A percentile compares a stretch with the other conserved stretches of the same genome.
phyloP scores from a whole-genome alignment of 805 yeast genomes.

The Schwanniomyces polymorphus region DNA sequence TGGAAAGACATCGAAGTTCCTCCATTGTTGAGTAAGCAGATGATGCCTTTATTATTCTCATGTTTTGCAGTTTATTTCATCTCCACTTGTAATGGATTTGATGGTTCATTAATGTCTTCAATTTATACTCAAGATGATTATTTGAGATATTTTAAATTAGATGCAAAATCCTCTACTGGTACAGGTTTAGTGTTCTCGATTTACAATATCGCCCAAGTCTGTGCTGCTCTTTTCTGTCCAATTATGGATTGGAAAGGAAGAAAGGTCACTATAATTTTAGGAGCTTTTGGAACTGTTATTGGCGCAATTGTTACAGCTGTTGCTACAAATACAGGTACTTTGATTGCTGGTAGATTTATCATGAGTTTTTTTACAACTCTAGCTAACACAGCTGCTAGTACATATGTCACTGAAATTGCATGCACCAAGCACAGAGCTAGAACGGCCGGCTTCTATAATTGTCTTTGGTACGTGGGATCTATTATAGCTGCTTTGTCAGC shows the following conservation, averaged over 20 bases:
- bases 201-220: conserved; percentile 29
- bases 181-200: conserved; percentile 34
- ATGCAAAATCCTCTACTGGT: conserved; percentile 31
- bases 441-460: conserved; percentile 31
- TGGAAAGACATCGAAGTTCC: conserved; percentile 4
- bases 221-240: conserved; percentile 22
- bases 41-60: conserved; percentile 7
- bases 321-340: conserved; percentile 21
- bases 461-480: conserved; percentile 38
- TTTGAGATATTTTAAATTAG: conserved; percentile 11
- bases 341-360: conserved; percentile 44
- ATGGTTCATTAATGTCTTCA: conserved; percentile 39
- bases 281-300: conserved; percentile 20
- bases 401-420: conserved; percentile 46
- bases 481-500: conserved; percentile 33
- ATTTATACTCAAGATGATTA: conserved; percentile 16
- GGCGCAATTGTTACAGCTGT: conserved; percentile 33
- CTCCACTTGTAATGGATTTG: conserved; percentile 46
- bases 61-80: conserved; percentile 22
- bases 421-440: conserved; percentile 43
- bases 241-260: conserved; percentile 39
- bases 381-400: conserved; percentile 42
- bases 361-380: conserved; percentile 44
- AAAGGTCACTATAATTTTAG: conserved; percentile 24
- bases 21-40: conserved; percentile 2